These are phyloP conservation scores for Apiotrichum laibachii DNA, from an alignment of 1,284 basidiomycete species.

Conservation along the genomic window DNA sequence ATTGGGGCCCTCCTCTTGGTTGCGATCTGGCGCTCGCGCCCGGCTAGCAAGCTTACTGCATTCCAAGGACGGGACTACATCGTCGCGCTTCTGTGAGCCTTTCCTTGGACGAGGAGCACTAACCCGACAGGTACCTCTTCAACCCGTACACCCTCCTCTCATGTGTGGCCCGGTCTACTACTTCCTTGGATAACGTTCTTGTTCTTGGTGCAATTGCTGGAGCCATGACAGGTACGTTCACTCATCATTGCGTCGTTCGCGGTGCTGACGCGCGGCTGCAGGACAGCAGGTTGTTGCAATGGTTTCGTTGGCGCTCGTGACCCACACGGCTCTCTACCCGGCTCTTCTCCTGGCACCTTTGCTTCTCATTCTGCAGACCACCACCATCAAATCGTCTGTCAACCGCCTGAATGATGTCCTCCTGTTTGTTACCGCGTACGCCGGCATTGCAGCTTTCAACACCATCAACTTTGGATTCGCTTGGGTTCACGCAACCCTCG, in stretches of 20 bases:
- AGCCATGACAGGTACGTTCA: constrained; percentile 62
- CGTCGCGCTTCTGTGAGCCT: constrained; percentile 62
- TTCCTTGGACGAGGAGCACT: not conserved
- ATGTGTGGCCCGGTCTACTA: constrained; percentile 74
- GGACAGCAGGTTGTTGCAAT: constrained; percentile 59
- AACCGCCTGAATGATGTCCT: constrained; percentile 18
- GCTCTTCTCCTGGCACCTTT: constrained; percentile 66
- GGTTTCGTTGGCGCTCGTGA: constrained; percentile 64
- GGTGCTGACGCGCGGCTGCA: constrained; percentile 46
- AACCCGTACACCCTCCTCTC: constrained; percentile 84
- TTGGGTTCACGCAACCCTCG: constrained; percentile 78
- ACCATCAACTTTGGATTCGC: constrained; percentile 39
- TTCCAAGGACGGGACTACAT: constrained; percentile 4
- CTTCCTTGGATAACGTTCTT: constrained; percentile 71
- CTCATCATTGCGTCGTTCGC: not conserved
- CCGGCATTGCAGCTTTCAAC: constrained; percentile 2
- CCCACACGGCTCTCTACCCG: constrained; percentile 70
- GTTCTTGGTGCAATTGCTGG: constrained; percentile 68
- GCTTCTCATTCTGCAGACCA: constrained; percentile 51
- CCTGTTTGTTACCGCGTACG: constrained; percentile 16
- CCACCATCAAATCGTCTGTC: constrained; percentile 4
- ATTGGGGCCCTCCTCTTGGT: constrained; percentile 63
- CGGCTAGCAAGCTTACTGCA: not conserved
- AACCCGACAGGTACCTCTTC: constrained; percentile 66
- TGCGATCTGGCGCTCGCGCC: constrained; percentile 15